Conservation (phyloP, 352 stramenopile species). For the Pythium chondricola region DNA sequence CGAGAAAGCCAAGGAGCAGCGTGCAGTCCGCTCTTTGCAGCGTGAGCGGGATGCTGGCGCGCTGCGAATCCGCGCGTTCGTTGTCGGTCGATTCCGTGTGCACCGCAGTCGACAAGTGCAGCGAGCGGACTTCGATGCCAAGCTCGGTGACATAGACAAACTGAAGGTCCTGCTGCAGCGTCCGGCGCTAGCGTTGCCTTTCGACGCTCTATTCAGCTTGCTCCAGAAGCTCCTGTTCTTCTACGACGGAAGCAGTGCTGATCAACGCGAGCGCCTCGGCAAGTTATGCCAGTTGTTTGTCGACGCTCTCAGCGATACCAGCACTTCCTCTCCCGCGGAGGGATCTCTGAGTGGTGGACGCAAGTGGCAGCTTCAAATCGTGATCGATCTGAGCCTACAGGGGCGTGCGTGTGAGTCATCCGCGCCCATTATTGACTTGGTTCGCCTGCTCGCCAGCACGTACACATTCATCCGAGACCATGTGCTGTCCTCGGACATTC, state of each 20-base stretch:
- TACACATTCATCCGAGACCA: constrained; percentile 20
- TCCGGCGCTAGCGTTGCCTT: constrained; percentile 36
- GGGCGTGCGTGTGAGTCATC: constrained; percentile 7
- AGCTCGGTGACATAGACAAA: constrained; percentile 44
- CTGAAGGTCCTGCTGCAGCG: constrained; percentile 54
- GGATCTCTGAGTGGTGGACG: constrained; percentile 8
- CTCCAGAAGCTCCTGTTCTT: constrained; percentile 38
- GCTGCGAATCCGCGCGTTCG: constrained; percentile 37
- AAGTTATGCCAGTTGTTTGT: not conserved
- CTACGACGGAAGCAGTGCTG: constrained; percentile 22
- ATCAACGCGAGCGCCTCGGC: constrained; percentile 24
- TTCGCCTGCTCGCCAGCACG: constrained; percentile 9
- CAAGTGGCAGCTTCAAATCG: constrained; percentile 30
- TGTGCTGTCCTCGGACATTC: constrained; percentile 6
- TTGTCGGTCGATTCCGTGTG: constrained; percentile 27
- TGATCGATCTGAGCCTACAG: constrained; percentile 49
- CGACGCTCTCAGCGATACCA: constrained; percentile 6
- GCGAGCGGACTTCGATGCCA: constrained; percentile 41
- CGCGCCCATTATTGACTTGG: constrained; percentile 14
- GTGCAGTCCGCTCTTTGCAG: constrained; percentile 29
- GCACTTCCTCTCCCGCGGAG: constrained; percentile 7
- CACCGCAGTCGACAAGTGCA: not conserved
- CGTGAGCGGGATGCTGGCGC: constrained; percentile 32
- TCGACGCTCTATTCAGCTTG: constrained; percentile 42
- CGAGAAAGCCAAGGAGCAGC: constrained; percentile 42